Conservation (phyloP, 2,329 filamentous ascomycete species). For the Colletotrichum incanum region DNA sequence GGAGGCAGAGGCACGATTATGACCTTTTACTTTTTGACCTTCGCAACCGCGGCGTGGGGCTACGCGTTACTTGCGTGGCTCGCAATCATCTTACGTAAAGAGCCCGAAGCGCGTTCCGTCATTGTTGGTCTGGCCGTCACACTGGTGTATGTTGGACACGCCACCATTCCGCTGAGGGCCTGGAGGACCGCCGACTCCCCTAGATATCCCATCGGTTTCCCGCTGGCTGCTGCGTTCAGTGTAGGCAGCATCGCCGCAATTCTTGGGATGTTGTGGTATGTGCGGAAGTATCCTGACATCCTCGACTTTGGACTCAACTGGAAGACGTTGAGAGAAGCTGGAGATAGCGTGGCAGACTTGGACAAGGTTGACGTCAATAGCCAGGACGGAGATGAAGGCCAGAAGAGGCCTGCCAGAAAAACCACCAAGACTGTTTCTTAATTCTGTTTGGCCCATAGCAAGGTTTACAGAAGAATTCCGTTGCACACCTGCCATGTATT, state of each 20-base stretch:
- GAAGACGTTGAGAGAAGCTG: conserved; percentile 15
- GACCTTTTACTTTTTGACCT: conserved; percentile 55
- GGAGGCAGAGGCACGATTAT: conserved; percentile 50
- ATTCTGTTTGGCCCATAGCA: not conserved
- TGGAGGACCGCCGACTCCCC: conserved; percentile 54
- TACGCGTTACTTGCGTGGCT: conserved; percentile 52
- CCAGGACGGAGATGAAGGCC: not conserved
- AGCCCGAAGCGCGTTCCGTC: conserved; percentile 53
- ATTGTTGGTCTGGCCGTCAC: conserved; percentile 54
- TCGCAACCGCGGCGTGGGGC: conserved; percentile 53
- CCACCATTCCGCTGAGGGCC: conserved; percentile 55
- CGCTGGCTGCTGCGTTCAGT: conserved; percentile 52
- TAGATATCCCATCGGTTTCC: conserved; percentile 55
- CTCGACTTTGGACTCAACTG: conserved; percentile 31
- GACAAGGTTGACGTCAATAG: conserved; percentile 19
- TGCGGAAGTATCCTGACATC: conserved; percentile 44
- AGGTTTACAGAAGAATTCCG: not conserved
- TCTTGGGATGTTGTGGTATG: conserved; percentile 51
- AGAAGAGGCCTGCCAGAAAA: not conserved
- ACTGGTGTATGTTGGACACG: conserved; percentile 55
- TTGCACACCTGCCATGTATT: too few relatives aligned
- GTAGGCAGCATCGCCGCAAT: conserved; percentile 51
- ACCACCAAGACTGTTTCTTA: not conserved
- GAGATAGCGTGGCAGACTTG: conserved; percentile 11
- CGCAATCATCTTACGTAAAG: conserved; percentile 49